Evolutionary conservation across 129 eudicot species (phyloP), one percentile per base, ranked within the genome.

Genomic region (sunflower (Helianthus annuus)): DNA sequence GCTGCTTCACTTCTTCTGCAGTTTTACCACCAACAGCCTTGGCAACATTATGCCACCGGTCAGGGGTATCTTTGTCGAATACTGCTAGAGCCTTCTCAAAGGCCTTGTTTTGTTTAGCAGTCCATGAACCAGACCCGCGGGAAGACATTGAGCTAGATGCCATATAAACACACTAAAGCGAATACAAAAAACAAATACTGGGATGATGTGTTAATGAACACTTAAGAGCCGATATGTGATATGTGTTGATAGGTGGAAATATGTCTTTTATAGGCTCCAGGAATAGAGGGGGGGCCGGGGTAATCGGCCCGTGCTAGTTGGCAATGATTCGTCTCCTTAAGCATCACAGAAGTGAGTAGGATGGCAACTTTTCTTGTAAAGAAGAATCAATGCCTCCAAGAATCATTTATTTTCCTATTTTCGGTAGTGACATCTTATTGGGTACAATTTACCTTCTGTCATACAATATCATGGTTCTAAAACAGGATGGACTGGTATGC

Each of bases 1-100:
- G 96, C 71, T 66, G 72, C 83, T 84, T 86, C 62, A 83, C 89
- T 66, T 89, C 96, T 27, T 82, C 92, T 2, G 80, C 79, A 8
- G 91, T 86, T 68, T 86, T 83, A 42, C 46, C 46, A 42, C 46
- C 46, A 42, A 42, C 46, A 42, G 46, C 46, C 46, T 42, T 42
- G 46, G 46, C 46, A 7, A 42, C 46, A 42, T 42, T 42, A 42
- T 42, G 46, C 46, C 46, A 42, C 46, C 46, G 46, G 46, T 42
- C 46, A 42, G 46, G 46, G 10, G 46, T 42, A 42, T 42, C 46
- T 42, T 42, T 42, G 46, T 42, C 46, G 46, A 42, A 42, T 48
- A 48, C 52, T 11, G 52, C 52, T 48, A 48, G 10, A 42, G 46
- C 46, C 46, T 42, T 48, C 52, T 48, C 52, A 48, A 48, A 48